Base-by-base conservation (phyloP, 345 rosid genomes). In the Citrus cavaleriei region DNA sequence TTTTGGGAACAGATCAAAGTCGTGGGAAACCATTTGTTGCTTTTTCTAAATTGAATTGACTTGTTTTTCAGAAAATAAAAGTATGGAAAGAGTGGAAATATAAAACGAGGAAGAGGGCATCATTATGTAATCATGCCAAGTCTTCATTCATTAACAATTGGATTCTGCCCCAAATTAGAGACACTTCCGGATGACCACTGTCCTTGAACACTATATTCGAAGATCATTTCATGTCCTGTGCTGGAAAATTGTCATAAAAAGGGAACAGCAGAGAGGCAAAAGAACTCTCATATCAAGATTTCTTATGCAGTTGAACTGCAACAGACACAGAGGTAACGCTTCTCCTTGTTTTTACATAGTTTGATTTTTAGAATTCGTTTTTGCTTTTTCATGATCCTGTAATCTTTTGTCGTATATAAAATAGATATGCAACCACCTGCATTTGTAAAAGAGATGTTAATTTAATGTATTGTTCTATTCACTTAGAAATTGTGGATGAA, bases 161-260 rank as follows among this genome's bases (percentile, higher is more conserved):
- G 30, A n/a, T n/a, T 38, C 72, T 40, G 55, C 72, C 72, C 72
- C 32, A 40, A 68, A 40, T 68, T 68, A 24, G 55, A 68, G 55
- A 40, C 54, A 12, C 55, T 68, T 14, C 57, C 72, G 1, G 21
- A 30, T 63, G 38, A 40, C 57, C 37, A 40, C 55, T 6, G 25
- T 67, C 25, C 14, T 32, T 7, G 2, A 24, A 37, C 5, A 16
- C 25, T 22, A 24, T 35, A 67, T 18, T 30, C 2, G 37, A 63
- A 30, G 67, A 30, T 30, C 67, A 27, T 63, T 63, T 63, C 38
- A 63, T 28, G 22, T 63, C 37, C n/a, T 30, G 6, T 1, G 4
- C 37, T 28, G 37, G 27, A 28, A 28, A 7, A 63, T 27, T 34
- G 6, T 63, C 28, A 63, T 63, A 13, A 27, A 28, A 9, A 63